Evolutionary conservation across 495 filamentous ascomycete genomes (phyloP), one percentile per base, ranked within the genome.

Genomic region (Penicillium riverlandense): DNA sequence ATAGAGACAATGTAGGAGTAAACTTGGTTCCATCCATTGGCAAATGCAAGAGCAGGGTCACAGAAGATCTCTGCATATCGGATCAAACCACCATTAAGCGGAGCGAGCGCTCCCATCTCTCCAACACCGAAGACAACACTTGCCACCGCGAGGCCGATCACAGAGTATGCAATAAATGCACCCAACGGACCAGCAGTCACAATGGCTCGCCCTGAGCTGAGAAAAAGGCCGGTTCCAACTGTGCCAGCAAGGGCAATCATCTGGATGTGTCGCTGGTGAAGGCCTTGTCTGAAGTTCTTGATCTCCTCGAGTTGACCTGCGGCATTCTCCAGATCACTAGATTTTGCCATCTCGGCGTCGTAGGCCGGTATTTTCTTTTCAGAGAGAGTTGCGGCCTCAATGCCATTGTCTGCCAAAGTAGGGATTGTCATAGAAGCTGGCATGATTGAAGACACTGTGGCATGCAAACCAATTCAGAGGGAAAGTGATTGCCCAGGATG

Each of bases 151-250:
- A 55, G 33, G 9, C 62, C 60, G 15, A 61, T 50, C 6, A 61
- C 37, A 4, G 49, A 31, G 31, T 63, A 66, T 8, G 49, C 59
- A 16, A 65, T 37, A 43, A 65, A 53, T 5, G 53, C 50, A 8
- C 80, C 72, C 8, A 65, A 77, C 27, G 86, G 86, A 2, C 82
- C 82, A 44, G 74, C 76, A 41, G 66, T 60, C 15, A 75, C 72
- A 38, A 84, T 72, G 12, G 77, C 74, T 35, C 70, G 61, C 35
- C 80, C 79, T 29, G 78, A 83, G 43, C 49, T 49, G 34, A 65
- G 48, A 22, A 62, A 62, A 6, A 62, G 46, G 32, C 58, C 55
- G 11, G 51, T 50, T 35, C 63, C 64, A 11, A 70, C 57, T 6
- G 66, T 62, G 30, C 66, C 66, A 8, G 67, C 65, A 38, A 71